Base-by-base conservation (phyloP, 2,329 filamentous ascomycete genomes). In the Cladophialophora psammophila region DNA sequence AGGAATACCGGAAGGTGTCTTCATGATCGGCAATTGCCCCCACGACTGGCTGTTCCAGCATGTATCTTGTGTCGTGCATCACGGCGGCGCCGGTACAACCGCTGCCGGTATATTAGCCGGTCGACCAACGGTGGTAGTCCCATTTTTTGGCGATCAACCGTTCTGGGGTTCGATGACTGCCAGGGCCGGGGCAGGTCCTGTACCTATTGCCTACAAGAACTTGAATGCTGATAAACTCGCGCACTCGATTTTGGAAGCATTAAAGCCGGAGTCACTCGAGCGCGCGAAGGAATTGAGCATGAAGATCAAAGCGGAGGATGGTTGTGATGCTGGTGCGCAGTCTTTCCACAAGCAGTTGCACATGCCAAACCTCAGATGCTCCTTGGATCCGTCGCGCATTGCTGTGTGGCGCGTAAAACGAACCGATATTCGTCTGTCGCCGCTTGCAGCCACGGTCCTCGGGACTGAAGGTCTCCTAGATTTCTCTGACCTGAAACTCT, bases 1-100 rank as follows among this genome's bases (percentile, higher is more conserved):
- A 3, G 86, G 85, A 0, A 79, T 93, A n/a, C 92, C 92, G 0
- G 87, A 93, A 2, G 87, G 88, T 3, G 88, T 96, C 1, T 92
- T 91, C 75, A 92, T 96, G 87, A 83, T 96, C 42, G 92, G 91
- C 10, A 95, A 94, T 74, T 88, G 90, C 53, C 93, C 93, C 1
- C 93, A 96, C 69, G 93, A 96, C 78, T 96, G 93, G 93, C 80
- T 96, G 0, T 96, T 96, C 78, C 84, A 92, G 70, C 88, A 86
- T 42, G 92, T 96, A 0, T 90, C 91, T 0, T 90, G 88, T 52
- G 93, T 96, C 1, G 90, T 95, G 5, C 93, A 96, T 75, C 93
- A 96, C 70, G 93, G 93, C 26, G 93, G 93, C 65, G 93, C 93
- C 8, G 93, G 93, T 18, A 97, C 93, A 2, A 96, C 92, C 1